Evolutionary conservation across 2,329 filamentous ascomycete genomes (phyloP), one percentile per base, ranked within the genome.

Genomic region (Westerdykella ornata): DNA sequence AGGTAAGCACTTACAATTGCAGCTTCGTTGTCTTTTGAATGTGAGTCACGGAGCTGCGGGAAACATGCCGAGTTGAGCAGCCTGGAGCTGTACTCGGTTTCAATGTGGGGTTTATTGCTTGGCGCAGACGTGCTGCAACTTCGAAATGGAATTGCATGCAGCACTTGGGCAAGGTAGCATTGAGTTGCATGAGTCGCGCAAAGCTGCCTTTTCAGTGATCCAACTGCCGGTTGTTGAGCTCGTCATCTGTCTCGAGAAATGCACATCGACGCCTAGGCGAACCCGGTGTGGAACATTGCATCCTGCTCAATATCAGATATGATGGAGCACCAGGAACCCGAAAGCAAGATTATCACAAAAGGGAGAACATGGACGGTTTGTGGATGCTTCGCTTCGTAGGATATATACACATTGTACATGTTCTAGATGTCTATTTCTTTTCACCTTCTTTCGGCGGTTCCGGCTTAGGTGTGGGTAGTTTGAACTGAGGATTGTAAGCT

Each of bases 381-480:
- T 8, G 22, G 22, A 35, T 42, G 48, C 43, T 38, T 61, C 42
- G 48, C 62, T 57, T 61, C 49, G 49, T 48, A 35, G 57, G 51
- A 49, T 66, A 65, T 68, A 61, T 68, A 66, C 64, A 68, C 53
- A 54, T 48, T 57, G 49, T 60, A 53, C 57, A 54, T 53, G 47
- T 42, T 56, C 47, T 42, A 46, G 35, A 13, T 18, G 31, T 62
- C 62, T 88, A 90, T 75, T 96, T 95, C 83, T 96, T 94, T 58
- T 92, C 85, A 64, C 89, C 85, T 66, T 85, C 82, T 75, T 88
- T 88, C 61, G 87, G 65, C 34, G 65, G 84, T 72, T 98, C 92
- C 4, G 92, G 90, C 74, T 96, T 94, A 39, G 92, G 86, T 37
- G 85, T 95, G 19, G 94, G 92, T 49, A 98, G 75, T 73, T 95